A percentile compares a stretch with the other conserved stretches of the same genome.
These are phyloP conservation scores for Friedmanniomyces endolithicus DNA, from an alignment of 495 filamentous ascomycete genomes.

Conservation along the genomic window DNA sequence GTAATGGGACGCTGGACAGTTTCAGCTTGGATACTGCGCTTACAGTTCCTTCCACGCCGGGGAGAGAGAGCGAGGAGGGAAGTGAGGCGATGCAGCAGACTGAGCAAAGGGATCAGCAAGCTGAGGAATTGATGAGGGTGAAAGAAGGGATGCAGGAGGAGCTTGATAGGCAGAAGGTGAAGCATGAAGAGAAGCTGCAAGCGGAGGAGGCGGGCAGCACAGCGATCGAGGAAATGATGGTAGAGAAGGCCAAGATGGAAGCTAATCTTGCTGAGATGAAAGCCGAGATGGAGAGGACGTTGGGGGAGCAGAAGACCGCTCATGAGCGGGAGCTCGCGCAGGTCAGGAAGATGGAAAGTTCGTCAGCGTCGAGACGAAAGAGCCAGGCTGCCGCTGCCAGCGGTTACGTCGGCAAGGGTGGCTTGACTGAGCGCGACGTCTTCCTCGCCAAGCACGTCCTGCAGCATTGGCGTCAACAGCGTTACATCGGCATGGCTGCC, in stretches of 20 bases:
- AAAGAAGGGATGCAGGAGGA: constrained; percentile 81
- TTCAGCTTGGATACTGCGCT: constrained; percentile 90
- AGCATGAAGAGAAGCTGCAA: constrained; percentile 70
- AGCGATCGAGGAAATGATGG: constrained; percentile 71
- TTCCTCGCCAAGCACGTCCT: constrained; percentile 52
- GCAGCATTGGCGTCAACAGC: constrained; percentile 68
- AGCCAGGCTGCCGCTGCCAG: not conserved
- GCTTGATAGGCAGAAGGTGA: constrained; percentile 74
- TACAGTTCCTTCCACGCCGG: constrained; percentile 87
- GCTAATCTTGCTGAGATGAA: constrained; percentile 64
- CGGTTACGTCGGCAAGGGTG: not conserved
- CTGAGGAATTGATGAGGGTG: constrained; percentile 60
- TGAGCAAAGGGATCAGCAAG: not conserved
- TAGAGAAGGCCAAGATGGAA: constrained; percentile 80
- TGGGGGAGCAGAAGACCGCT: constrained; percentile 39
- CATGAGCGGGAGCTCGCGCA: constrained; percentile 60
- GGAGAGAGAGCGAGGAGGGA: constrained; percentile 46
- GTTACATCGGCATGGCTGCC: constrained; percentile 92
- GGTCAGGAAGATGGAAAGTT: constrained; percentile 31
- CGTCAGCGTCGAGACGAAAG: constrained; percentile 29
- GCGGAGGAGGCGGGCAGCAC: constrained; percentile 62
- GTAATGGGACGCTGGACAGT: constrained; percentile 88
- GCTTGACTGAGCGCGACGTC: constrained; percentile 54
- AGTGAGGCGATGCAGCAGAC: not conserved
- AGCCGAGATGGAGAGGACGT: constrained; percentile 59